phyloP scores from a whole-genome alignment of 2,329 filamentous ascomycete genomes.

The Passalora sequoiae region DNA sequence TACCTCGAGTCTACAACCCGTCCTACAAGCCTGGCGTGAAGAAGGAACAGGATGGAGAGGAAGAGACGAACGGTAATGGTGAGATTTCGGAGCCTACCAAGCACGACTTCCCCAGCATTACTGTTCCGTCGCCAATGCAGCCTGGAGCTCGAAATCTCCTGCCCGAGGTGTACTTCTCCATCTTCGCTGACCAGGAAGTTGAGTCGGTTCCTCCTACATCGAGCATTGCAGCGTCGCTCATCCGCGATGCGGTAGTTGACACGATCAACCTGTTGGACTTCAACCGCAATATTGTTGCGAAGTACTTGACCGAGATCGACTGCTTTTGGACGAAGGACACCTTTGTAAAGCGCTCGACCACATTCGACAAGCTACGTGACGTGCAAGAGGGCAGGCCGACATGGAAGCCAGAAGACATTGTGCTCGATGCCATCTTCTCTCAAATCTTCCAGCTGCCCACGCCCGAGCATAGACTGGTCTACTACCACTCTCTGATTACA shows the following conservation, averaged over 20 bases:
- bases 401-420: constrained; percentile 97
- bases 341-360: constrained; percentile 88
- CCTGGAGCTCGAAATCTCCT: constrained; percentile 73
- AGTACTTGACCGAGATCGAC: constrained; percentile 87
- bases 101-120: constrained; percentile 71
- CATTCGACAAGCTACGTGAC: constrained; percentile 80
- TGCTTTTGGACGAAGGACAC: constrained; percentile 87
- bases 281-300: constrained; percentile 81
- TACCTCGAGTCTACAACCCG: constrained; percentile 53
- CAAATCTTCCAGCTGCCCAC: constrained; percentile 83
- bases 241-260: constrained; percentile 81
- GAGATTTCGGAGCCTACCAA: constrained; percentile 49
- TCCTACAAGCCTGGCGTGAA: constrained; percentile 17
- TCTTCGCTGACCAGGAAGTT: constrained; percentile 80
- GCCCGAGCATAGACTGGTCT: constrained; percentile 89
- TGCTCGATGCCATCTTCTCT: constrained; percentile 95
- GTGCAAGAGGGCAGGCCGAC: constrained; percentile 62
- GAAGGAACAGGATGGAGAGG: constrained; percentile 25
- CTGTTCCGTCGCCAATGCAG: constrained; percentile 68
- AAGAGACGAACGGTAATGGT: constrained; percentile 48
- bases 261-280: constrained; percentile 92
- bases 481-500: constrained; percentile 91
- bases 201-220: constrained; percentile 73
- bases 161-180: constrained; percentile 89
- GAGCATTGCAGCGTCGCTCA: constrained; percentile 71